Evolutionary conservation across 2,329 filamentous ascomycete species (phyloP).

Genomic region (Xylariaceae sp.): DNA sequence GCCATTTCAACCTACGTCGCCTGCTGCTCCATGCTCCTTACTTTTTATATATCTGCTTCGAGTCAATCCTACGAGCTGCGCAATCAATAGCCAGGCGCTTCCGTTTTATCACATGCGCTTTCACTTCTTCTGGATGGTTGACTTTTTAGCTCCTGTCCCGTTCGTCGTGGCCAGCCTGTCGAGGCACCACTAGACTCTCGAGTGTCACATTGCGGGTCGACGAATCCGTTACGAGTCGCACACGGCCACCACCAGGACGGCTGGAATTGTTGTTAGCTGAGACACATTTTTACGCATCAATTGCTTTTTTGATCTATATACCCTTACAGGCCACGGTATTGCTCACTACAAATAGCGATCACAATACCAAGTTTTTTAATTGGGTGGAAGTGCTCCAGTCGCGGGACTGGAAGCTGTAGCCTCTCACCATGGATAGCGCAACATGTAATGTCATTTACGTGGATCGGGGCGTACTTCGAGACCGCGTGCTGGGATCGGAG

Average conservation of each 20-base stretch:
- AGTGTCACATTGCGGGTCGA: constrained; percentile 19
- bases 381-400: constrained; percentile 55
- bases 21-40: constrained; percentile 24
- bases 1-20: constrained; percentile 8
- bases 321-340: background rate
- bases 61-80: constrained; percentile 15
- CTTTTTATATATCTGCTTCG: constrained; percentile 15
- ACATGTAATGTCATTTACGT: constrained; percentile 58
- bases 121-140: constrained; percentile 18
- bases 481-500: constrained; percentile 35
- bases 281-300: constrained; percentile 8
- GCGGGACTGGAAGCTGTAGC: constrained; percentile 55
- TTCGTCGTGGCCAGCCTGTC: constrained; percentile 21
- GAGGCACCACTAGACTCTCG: constrained; percentile 17
- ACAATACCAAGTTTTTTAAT: constrained; percentile 3
- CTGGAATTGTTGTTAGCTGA: background rate
- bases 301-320: constrained; percentile 4
- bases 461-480: constrained; percentile 47
- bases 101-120: constrained; percentile 14
- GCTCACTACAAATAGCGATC: constrained; percentile 17
- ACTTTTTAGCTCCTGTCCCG: constrained; percentile 14
- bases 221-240: constrained; percentile 19
- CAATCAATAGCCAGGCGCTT: constrained; percentile 15
- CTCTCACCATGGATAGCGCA: constrained; percentile 53
- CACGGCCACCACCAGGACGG: constrained; percentile 11